Evolutionary conservation across 139 green algal species (phyloP), one percentile per base, ranked within the genome.

Genomic region (Chlorella sp.): DNA sequence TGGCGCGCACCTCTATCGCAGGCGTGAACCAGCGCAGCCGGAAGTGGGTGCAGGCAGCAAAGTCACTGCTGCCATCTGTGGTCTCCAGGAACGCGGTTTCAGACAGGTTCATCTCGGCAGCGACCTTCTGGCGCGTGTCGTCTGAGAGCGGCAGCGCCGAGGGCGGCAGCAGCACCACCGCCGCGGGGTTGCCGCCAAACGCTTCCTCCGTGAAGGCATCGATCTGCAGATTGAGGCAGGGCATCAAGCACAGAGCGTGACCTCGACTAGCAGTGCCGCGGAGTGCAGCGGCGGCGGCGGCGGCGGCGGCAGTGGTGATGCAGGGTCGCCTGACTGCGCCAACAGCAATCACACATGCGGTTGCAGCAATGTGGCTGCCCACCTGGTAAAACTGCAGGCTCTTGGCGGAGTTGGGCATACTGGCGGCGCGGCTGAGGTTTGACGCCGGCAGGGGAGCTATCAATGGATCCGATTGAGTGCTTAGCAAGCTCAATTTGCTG

Each of bases 181-280:
- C 95, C 76, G 95, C 95, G 22, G 95, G 91, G 74, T 98, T 98
- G 75, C 95, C 95, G 7, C 26, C 60, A 75, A 96, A 96, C 0
- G 91, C 73, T 3, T 72, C 38, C 1, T 56, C 65, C 0, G 92
- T 91, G 84, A 98, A 98, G 0, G 95, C 94, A 73, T 98, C 91
- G 0, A 95, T 91, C 80, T 95, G 85, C 62, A 76, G 0, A 44
- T 16, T 43, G 67, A 17, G 17, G 26, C 30, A 73, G 16, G 41
- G 28, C 2, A 20, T 30, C 48, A 72, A 34, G 7, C 22, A 9
- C 20, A 70, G 54, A 48, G 17, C 8, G 32, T 4, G 4, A 32
- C 9, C 16, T 8, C 6, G 38, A 32, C 8, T 7, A 19, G n/a
- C 65, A 73, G 65, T 14, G 65, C 1, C n/a, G n/a, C 3, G 34